Evolutionary conservation across 768 basidiomycete species (phyloP), one percentile per base, ranked within the genome.

Genomic region (Galerina marginata): DNA sequence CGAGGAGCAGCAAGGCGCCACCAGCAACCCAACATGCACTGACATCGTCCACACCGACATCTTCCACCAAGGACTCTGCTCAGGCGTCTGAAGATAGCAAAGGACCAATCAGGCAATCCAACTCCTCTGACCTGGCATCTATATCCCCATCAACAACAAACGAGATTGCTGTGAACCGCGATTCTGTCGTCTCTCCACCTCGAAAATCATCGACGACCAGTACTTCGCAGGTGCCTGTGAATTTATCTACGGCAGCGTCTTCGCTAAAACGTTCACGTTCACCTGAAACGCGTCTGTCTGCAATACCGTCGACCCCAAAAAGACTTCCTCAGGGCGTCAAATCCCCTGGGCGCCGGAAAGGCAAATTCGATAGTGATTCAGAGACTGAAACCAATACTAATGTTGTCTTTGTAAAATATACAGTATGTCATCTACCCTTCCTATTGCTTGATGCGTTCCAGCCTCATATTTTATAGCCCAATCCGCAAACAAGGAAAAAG

Each of bases 281-380:
- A 4, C 67, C 65, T 12, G 64, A 65, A 20, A 23, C 50, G 4
- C 61, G 63, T 15, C 15, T 45, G 4, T 33, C 40, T 47, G 20
- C 54, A 40, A 12, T 25, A 52, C 45, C 50, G 20, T 40, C 15
- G 7, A 37, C 57, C 29, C 14, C 49, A 6, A 11, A 14, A 29
- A 53, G 25, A 23, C 14, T 26, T 42, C 29, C 40, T 16, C 49
- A 43, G 26, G 51, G 14, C 16, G 59, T 43, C 5, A 62, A 48
- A 20, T 48, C 60, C 56, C 59, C 52, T 49, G 67, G 57, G 61
- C 75, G 72, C 53, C 72, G 72, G 53, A 79, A 77, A 60, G 64
- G 67, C 51, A 75, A 74, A 50, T 73, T 75, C 56, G 77, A 78
- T 42, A 76, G 72, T 45, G 76, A 77, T 60, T 75, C 76, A 20